These are phyloP conservation scores for Austroboletus eburneus DNA, from an alignment of 768 basidiomycete species.

Conservation along the genomic window DNA sequence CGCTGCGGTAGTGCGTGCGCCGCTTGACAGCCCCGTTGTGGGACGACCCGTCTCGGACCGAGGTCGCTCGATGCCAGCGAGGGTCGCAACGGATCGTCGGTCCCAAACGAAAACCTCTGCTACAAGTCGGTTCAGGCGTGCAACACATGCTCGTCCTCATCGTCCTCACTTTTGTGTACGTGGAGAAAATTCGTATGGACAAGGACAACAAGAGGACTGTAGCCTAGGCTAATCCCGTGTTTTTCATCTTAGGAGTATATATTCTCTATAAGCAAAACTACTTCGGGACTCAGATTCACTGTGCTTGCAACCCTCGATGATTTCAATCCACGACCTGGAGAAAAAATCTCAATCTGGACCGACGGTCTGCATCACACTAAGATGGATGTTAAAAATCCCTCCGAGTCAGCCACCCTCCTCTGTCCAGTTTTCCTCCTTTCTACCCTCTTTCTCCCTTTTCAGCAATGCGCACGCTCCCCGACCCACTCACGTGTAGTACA, in stretches of 20 bases:
- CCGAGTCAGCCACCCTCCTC: slow-evolving; percentile 20
- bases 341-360: too few species aligned
- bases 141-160: slow-evolving; percentile 26
- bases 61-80: slow-evolving; percentile 20
- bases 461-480: slow-evolving; percentile 19
- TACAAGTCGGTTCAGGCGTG: slow-evolving; percentile 18
- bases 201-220: slow-evolving; percentile 10
- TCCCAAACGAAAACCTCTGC: slow-evolving; percentile 12
- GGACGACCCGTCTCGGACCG: slow-evolving; percentile 10
- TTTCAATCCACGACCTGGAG: too few species aligned
- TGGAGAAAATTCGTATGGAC: slow-evolving; percentile 29
- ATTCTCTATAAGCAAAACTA: background rate
- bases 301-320: too few species aligned
- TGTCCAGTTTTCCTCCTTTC: background rate
- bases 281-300: too few species aligned
- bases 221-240: slow-evolving; percentile 1
- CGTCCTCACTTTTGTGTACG: slow-evolving; percentile 29
- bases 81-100: slow-evolving; percentile 19
- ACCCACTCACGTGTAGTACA: slow-evolving; percentile 24
- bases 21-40: slow-evolving; percentile 8
- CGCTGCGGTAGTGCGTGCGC: slow-evolving; percentile 14
- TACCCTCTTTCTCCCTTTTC: background rate
- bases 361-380: too few species aligned
- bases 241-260: slow-evolving; percentile 9
- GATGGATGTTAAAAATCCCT: slow-evolving; percentile 6